Evolutionary conservation across 371 early-diverging fungal species (phyloP).

Genomic region (Mucor saturninus): DNA sequence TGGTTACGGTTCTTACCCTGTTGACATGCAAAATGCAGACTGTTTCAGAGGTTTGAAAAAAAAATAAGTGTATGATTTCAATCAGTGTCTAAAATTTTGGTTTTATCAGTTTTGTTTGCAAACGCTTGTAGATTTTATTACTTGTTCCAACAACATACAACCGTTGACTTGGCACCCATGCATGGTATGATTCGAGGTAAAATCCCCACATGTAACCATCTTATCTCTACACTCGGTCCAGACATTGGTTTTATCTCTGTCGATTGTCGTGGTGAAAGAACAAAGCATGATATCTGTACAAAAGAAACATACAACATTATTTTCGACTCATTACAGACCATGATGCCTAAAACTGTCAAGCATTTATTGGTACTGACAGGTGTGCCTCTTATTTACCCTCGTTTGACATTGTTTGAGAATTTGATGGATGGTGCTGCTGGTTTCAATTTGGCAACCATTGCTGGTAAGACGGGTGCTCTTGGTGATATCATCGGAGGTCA

Average conservation of each 20-base stretch:
- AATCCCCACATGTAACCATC: slow-evolving; percentile 28
- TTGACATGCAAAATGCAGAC: slow-evolving; percentile 65
- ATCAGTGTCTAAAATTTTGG: too few species aligned
- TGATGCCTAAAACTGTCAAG: slow-evolving; percentile 56
- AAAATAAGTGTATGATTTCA: too few species aligned
- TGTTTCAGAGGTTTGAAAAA: slow-evolving; percentile 37
- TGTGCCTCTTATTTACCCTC: slow-evolving; percentile 80
- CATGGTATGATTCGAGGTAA: slow-evolving; percentile 54
- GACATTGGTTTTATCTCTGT: slow-evolving; percentile 68
- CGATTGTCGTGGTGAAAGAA: slow-evolving; percentile 79
- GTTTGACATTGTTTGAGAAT: slow-evolving; percentile 65
- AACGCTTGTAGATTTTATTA: slow-evolving; percentile 77
- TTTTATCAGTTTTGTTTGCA: slow-evolving; percentile 45
- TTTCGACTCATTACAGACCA: slow-evolving; percentile 56
- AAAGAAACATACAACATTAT: slow-evolving; percentile 62
- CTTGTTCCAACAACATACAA: slow-evolving; percentile 87
- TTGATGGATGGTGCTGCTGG: slow-evolving; percentile 51
- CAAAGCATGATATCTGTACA: slow-evolving; percentile 63
- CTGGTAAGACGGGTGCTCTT: slow-evolving; percentile 54
- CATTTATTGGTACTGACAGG: slow-evolving; percentile 68
- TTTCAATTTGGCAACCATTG: slow-evolving; percentile 45
- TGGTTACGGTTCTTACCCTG: slow-evolving; percentile 83
- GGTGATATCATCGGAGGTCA: slow-evolving; percentile 52
- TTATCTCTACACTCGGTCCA: slow-evolving; percentile 36
- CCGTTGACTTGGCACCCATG: slow-evolving; percentile 51